A percentile compares a stretch with the other conserved stretches of the same genome.
Conservation (phyloP, 306 rosid genomes). For the Casuarina glauca region DNA sequence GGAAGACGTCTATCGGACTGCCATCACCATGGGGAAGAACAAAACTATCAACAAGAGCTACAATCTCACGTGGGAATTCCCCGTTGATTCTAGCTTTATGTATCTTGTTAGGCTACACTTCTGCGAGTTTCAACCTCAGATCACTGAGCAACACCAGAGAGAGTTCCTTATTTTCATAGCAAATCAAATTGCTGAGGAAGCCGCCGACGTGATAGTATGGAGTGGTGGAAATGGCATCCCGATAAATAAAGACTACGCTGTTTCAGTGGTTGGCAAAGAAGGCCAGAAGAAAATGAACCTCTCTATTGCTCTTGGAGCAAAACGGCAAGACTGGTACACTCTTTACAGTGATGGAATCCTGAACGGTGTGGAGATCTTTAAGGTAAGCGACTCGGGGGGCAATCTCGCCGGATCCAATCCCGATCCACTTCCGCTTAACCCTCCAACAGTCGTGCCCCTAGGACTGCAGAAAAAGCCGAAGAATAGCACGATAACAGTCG, state of each 20-base stretch:
- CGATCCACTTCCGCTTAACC: neutral
- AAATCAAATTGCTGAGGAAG: conserved; percentile 30
- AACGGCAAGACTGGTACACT: neutral
- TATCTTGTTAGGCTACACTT: conserved; percentile 56
- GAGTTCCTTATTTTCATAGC: conserved; percentile 32
- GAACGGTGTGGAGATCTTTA: conserved; percentile 37
- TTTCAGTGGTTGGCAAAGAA: accelerated
- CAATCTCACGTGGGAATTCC: conserved; percentile 42
- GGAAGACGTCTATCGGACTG: conserved; percentile 26
- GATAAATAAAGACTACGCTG: neutral
- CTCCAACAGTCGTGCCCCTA: neutral
- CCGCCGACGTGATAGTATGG: neutral
- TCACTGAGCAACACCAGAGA: neutral
- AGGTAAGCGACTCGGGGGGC: neutral
- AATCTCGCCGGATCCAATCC: conserved; percentile 24
- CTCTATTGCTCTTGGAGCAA: conserved; percentile 7
- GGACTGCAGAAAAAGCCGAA: neutral
- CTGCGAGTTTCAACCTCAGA: neutral
- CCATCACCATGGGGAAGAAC: neutral
- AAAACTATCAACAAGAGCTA: conserved; percentile 9
- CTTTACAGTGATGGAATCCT: neutral
- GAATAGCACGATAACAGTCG: accelerated
- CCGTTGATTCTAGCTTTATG: conserved; percentile 39
- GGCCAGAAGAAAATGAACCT: neutral
- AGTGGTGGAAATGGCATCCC: conserved; percentile 19